Evolutionary conservation across 768 basidiomycete genomes (phyloP).

Genomic region (Hygrocybe coccinea): DNA sequence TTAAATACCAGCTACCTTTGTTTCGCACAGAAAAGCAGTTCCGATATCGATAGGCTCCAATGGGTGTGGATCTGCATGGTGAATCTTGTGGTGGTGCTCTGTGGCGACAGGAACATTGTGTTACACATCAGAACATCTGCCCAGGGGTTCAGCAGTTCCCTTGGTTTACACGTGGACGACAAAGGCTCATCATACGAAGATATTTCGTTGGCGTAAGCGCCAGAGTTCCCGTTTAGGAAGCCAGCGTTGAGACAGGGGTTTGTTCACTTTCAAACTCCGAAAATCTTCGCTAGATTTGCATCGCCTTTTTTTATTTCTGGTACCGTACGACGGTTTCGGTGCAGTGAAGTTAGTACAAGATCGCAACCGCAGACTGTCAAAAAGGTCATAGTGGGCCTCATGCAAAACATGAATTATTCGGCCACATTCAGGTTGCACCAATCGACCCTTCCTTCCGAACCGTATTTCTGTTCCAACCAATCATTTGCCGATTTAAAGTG

Average conservation of each 20-base stretch:
- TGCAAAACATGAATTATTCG: background rate
- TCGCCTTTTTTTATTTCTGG: too few species aligned
- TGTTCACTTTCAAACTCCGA: too few species aligned
- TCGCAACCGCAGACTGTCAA: background rate
- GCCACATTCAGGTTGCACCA: constrained; percentile 47
- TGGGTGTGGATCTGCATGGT: background rate
- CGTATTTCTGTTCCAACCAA: constrained; percentile 81
- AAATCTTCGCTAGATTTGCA: too few species aligned
- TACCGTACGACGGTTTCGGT: too few species aligned
- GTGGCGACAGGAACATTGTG: constrained; percentile 6
- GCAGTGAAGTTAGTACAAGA: background rate
- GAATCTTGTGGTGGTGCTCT: background rate
- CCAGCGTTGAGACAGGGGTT: background rate
- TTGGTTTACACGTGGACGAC: constrained; percentile 1
- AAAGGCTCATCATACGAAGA: background rate
- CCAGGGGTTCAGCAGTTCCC: background rate
- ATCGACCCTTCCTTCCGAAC: constrained; percentile 61
- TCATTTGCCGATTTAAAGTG: constrained; percentile 86
- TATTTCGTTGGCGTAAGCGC: background rate
- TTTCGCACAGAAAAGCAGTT: too few species aligned
- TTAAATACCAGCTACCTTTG: too few species aligned
- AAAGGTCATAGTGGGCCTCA: background rate
- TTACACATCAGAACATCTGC: background rate
- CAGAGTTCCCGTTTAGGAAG: background rate
- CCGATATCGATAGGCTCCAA: background rate